Evolutionary conservation across 2,329 filamentous ascomycete species (phyloP).

Genomic region (Plectosphaerella cucumerina): DNA sequence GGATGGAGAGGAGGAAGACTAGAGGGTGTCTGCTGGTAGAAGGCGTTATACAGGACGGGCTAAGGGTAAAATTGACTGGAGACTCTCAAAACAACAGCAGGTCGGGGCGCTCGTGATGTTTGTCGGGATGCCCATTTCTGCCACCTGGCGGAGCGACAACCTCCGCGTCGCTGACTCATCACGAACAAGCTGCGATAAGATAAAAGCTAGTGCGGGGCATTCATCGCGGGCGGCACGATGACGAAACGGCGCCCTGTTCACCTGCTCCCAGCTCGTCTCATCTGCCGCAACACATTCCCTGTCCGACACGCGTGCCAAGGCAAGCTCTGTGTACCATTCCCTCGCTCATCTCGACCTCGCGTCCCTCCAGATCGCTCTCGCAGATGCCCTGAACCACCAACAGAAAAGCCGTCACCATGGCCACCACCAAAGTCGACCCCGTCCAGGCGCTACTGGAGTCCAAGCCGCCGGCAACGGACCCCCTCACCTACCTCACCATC

Average conservation of each 20-base stretch:
- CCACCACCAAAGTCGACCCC: constrained; percentile 29
- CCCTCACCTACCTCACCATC: constrained; percentile 74
- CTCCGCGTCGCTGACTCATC: too few relatives aligned
- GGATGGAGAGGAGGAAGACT: not conserved
- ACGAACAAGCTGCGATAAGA: too few relatives aligned
- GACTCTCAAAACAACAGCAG: too few relatives aligned
- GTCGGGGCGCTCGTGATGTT: too few relatives aligned
- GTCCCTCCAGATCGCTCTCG: not conserved
- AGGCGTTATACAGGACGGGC: too few relatives aligned
- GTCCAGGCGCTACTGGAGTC: constrained; percentile 44
- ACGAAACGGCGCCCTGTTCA: not conserved
- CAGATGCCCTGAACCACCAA: not conserved
- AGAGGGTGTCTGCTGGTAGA: too few relatives aligned
- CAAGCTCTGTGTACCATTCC: not conserved
- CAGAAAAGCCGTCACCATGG: constrained; percentile 6
- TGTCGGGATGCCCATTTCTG: too few relatives aligned
- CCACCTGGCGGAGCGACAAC: too few relatives aligned
- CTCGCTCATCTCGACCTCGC: not conserved
- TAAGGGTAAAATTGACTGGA: too few relatives aligned
- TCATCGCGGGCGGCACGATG: not conserved
- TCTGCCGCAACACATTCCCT: not conserved
- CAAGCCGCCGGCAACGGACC: constrained; percentile 53
- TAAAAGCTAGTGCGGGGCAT: not conserved
- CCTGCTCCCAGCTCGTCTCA: not conserved
- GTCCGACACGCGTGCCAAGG: not conserved